A percentile compares a stretch with the other conserved stretches of the same genome.
phyloP scores from a whole-genome alignment of 2,329 filamentous ascomycete species.

The Tolypocladium album region DNA sequence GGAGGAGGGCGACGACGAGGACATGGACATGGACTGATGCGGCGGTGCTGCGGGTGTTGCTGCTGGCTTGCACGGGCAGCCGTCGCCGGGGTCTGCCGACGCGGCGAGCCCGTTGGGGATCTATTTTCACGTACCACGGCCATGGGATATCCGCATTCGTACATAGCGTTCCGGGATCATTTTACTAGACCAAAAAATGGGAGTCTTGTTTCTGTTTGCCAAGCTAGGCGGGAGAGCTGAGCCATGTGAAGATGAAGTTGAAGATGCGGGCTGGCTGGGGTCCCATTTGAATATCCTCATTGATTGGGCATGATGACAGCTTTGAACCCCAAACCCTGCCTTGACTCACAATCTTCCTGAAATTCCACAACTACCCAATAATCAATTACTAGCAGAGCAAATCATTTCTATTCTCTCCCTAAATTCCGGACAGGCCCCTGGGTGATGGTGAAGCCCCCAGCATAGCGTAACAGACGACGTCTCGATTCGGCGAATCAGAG shows the following conservation, averaged over 20 bases:
- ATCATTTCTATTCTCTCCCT: too few species aligned
- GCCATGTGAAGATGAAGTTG: neutral
- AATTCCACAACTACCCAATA: too few species aligned
- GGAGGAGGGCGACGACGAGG: slow-evolving; percentile 12
- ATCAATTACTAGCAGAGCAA: too few species aligned
- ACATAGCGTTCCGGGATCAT: slow-evolving; percentile 4
- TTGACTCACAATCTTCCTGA: too few species aligned
- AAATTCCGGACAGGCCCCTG: neutral
- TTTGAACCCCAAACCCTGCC: too few species aligned
- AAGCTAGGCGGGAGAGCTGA: neutral
- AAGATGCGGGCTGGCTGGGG: neutral
- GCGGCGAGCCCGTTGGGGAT: neutral
- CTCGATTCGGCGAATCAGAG: neutral
- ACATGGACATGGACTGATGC: slow-evolving; percentile 21
- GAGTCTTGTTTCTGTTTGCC: neutral
- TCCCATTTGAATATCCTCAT: too few species aligned
- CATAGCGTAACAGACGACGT: neutral
- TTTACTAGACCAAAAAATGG: neutral
- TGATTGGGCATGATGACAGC: too few species aligned
- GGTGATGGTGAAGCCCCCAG: neutral
- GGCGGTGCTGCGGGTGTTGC: neutral
- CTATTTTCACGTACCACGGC: neutral
- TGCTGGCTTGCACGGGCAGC: neutral
- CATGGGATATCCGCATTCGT: neutral
- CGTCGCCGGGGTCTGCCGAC: neutral